Evolutionary conservation across 2,329 filamentous ascomycete genomes (phyloP), one percentile per base, ranked within the genome.

Genomic region (Nannizziopsis barbatae): DNA sequence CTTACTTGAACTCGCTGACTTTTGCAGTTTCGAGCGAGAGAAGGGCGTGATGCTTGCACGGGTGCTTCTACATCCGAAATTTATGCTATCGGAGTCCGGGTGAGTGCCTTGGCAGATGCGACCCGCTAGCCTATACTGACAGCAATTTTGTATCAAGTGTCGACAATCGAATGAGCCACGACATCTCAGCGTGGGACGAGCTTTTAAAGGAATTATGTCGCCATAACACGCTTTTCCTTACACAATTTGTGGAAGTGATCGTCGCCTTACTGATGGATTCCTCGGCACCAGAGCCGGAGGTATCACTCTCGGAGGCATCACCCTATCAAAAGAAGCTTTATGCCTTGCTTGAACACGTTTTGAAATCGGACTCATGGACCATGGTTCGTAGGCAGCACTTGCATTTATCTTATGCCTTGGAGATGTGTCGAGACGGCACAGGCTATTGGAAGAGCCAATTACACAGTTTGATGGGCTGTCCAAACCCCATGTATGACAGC

Each of bases 281-380:
- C 40, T 47, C 55, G 27, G 48, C 31, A 35, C 53, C 37, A 47
- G 58, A 50, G 20, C 51, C 30, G 56, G 45, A 61, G 22, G 40
- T 53, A 20, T 58, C 68, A 51, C 57, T 64, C 0, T 51, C 30
- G 56, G 45, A 61, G 22, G 40, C 53, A 20, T 58, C 68, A 51
- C 57, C 65, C 0, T 54, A 58, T 5, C 58, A 59, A 32, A 71
- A 77, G 58, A 71, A 65, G 1, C 46, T 72, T 30, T 71, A 65
- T 52, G 59, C 67, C 31, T 79, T 75, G 75, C 55, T 75, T 20
- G 54, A 67, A 7, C 72, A 76, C 55, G 62, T 77, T 8, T 54
- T 75, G 20, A 59, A 59, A 4, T 65, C 65, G 9, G 44, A 60
- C 2, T 56, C 59, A 1, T 74, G 69, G 70, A 55, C 56, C 9